These are phyloP conservation scores for Linum lewisii DNA, from an alignment of 345 rosid genomes.

Conservation along the genomic window DNA sequence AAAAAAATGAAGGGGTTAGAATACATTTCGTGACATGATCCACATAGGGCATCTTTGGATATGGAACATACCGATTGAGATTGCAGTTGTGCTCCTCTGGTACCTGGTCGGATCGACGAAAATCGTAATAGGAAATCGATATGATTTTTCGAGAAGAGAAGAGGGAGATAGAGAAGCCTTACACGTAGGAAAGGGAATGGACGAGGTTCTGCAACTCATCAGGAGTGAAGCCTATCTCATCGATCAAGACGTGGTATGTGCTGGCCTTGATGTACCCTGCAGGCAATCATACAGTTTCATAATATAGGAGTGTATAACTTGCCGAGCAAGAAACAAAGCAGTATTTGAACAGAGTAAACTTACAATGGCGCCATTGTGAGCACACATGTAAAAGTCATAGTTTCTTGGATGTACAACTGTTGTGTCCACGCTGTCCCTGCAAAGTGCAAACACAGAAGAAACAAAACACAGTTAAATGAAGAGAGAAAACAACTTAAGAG, in stretches of 20 bases:
- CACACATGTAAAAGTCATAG: constrained; percentile 22
- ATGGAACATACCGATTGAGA: constrained; percentile 16
- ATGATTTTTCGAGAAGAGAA: background rate
- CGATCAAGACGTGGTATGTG: constrained; percentile 23
- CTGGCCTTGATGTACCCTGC: constrained; percentile 24
- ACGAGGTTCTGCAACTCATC: constrained; percentile 21
- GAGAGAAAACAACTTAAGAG: background rate
- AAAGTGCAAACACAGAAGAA: background rate
- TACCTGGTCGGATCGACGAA: constrained; percentile 10
- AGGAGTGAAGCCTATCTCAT: constrained; percentile 22
- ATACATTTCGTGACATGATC: background rate
- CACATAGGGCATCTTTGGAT: background rate
- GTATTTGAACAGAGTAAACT: too few relatives aligned
- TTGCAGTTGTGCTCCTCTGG: constrained; percentile 21
- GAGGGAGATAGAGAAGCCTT: background rate
- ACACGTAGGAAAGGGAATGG: constrained; percentile 25
- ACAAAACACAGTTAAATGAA: too few relatives aligned
- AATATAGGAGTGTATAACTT: background rate
- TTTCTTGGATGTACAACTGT: constrained; percentile 11
- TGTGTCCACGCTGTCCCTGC: constrained; percentile 36
- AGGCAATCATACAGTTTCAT: too few relatives aligned
- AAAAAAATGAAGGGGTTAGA: background rate
- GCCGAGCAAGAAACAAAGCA: background rate
- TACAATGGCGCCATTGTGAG: constrained; percentile 21
- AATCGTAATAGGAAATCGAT: background rate